These are phyloP conservation scores for Irpex sp. DNA, from an alignment of 1,284 basidiomycete species.

Conservation along the genomic window DNA sequence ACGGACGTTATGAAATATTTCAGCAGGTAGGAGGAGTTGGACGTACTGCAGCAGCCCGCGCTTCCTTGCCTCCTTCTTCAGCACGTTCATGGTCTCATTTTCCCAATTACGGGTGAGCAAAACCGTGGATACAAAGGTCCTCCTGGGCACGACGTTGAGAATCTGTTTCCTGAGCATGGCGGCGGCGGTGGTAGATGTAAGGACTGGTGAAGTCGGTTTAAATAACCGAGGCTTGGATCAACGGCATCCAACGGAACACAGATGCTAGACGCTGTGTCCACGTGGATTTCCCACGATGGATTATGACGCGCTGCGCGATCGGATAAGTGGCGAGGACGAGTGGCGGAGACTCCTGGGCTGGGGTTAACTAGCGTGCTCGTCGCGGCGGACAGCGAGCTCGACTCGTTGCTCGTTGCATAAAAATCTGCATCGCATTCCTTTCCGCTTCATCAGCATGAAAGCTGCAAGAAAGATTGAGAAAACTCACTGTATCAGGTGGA, in stretches of 20 bases:
- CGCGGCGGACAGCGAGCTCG: conserved; percentile 1
- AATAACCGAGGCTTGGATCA: background rate
- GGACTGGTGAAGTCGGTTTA: background rate
- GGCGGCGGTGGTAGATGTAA: conserved; percentile 1
- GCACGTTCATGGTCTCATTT: conserved; percentile 54
- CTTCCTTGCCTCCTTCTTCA: conserved; percentile 61
- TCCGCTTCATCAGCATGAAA: background rate
- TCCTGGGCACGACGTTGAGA: conserved; percentile 18
- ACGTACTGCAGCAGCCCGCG: conserved; percentile 66
- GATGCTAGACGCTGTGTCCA: background rate
- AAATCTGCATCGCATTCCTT: background rate
- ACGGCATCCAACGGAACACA: background rate
- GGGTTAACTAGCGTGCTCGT: background rate
- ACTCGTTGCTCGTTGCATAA: background rate
- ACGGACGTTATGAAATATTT: background rate
- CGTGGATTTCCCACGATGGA: background rate
- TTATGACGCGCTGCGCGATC: conserved; percentile 3
- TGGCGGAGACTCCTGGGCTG: background rate
- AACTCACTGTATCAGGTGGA: conserved; percentile 1
- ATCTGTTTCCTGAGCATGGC: conserved; percentile 33
- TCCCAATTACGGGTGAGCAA: conserved; percentile 64
- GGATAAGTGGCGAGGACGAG: background rate
- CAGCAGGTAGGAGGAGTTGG: conserved; percentile 2
- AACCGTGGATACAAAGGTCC: conserved; percentile 60
- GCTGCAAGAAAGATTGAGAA: background rate